Conservation (phyloP, 1,139 yeast species). For the Suhomyces maxii region DNA sequence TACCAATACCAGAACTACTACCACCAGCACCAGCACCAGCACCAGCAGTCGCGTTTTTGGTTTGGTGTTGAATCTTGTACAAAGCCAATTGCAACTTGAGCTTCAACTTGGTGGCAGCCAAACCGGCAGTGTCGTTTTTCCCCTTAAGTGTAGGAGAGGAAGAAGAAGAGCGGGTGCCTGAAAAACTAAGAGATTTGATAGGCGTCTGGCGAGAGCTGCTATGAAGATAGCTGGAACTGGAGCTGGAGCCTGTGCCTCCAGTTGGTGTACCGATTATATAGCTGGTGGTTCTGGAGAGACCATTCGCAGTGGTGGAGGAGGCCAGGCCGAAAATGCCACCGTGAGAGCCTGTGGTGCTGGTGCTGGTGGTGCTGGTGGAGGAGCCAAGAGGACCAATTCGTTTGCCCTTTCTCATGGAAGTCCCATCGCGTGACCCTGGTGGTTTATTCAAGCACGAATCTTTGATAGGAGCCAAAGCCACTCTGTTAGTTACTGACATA, state of each 20-base stretch:
- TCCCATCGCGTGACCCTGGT: slow-evolving; percentile 15
- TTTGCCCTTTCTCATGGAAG: slow-evolving; percentile 14
- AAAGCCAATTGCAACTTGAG: slow-evolving; percentile 75
- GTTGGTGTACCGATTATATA: slow-evolving; percentile 5
- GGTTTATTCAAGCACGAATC: slow-evolving; percentile 31
- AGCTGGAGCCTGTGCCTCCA: neutral
- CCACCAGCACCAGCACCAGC: neutral
- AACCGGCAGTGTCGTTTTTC: slow-evolving; percentile 18
- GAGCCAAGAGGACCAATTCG: slow-evolving; percentile 7
- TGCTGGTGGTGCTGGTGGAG: neutral
- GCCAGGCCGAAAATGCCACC: neutral
- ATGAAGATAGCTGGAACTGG: slow-evolving; percentile 1
- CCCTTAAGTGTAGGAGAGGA: slow-evolving; percentile 5
- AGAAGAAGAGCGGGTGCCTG: slow-evolving; percentile 18
- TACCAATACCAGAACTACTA: too few species aligned
- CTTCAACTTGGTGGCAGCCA: slow-evolving; percentile 64
- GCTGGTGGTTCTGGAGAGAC: slow-evolving; percentile 3
- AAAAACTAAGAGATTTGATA: slow-evolving; percentile 24
- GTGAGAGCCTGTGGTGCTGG: neutral
- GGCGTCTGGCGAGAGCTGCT: slow-evolving; percentile 7
- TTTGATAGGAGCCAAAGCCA: slow-evolving; percentile 40
- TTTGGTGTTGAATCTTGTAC: slow-evolving; percentile 54
- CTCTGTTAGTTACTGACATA: slow-evolving; percentile 24
- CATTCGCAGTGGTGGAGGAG: slow-evolving; percentile 2
- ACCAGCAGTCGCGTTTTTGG: neutral